Base-by-base conservation (phyloP, 1,139 yeast genomes). In the Kodamaea sp. region DNA sequence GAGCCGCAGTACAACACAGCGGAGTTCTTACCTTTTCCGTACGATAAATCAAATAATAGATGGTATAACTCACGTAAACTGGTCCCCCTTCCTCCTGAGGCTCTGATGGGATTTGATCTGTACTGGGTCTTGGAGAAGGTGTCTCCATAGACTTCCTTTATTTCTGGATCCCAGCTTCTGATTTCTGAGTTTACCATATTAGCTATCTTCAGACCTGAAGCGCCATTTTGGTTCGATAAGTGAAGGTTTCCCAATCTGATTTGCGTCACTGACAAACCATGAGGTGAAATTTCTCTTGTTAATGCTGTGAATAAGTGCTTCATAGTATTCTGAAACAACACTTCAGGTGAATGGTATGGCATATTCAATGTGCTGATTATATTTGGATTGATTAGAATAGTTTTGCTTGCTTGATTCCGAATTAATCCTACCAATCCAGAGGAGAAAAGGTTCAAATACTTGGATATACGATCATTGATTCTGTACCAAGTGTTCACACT, bases 371-470 rank as follows among this genome's bases (percentile, higher is more conserved):
- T 53, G 36, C 76, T 63, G 7, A 71, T 57, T 13, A 74, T 66
- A 28, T 58, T 69, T 6, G 79, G 73, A 22, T 67, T 60, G 8
- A 76, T 50, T 15, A 70, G 48, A 13, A 76, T 62, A n/a, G 70
- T 51, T 35, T 70, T 73, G 13, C 79, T 58, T 21, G 66, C 55
- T 32, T 66, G 69, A 13, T 59, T 57, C 25, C 89, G 64, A 16
- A 77, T 73, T n/a, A 83, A 57, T 12, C 69, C 73, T 23, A 83
- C 53, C 34, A 83, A 63, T 1, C 88, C 88, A 22, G 73, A 70
- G 2, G 78, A 66, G 24, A 83, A 59, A 22, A 83, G 54, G 34
- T 72, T 72, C 31, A 79, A 52, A 19, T 81, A 80, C 2, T 74
- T 62, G 13, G 51, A 37, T 6, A 65, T 40, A 38, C 81, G 68